Base-by-base conservation (phyloP, 176 grass and related monocot genomes). In the Oryza longistaminata region DNA sequence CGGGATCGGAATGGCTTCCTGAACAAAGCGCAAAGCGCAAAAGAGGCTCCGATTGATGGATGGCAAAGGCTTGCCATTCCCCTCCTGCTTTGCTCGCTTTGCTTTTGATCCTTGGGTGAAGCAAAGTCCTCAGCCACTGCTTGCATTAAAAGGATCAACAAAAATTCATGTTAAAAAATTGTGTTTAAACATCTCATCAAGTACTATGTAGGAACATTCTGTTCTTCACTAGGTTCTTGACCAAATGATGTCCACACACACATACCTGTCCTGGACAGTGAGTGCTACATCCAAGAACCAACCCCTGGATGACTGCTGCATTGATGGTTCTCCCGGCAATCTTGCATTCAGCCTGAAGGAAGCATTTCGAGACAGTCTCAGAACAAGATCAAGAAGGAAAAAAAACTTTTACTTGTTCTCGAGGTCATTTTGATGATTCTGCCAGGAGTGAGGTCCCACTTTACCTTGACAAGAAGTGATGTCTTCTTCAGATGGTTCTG, bases 381-480 rank as follows among this genome's bases (percentile, higher is more conserved):
- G 1, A 6, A 70, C 43, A 62, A 62, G 21, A 62, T 50, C 5
- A 15, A 77, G 40, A 26, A 76, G 46, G 3, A 52, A 43, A 43
- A 43, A 73, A 53, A 7, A 16, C 9, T 39, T 68, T 33, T 31
- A 12, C 74, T n/a, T 71, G 64, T 76, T 61, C 25, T 61, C 25
- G 75, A 78, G 76, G 55, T 16, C 27, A 53, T 37, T n/a, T 80
- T 15, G 27, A 74, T 40, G 78, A 39, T 70, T 27, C 45, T 37
- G 3, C n/a, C 25, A 7, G 33, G 81, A 64, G 46, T 13, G 11
- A 68, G 69, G 87, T 70, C 68, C 37, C 55, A 80, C 50, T 81
- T 81, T 98, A 98, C 95, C 95, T 98, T 98, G 58, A 92, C 90
- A 75, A 98, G 88, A 13, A 98, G 85, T 50, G 91, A 98, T 68